A percentile compares a stretch with the other conserved stretches of the same genome.
phyloP scores from a whole-genome alignment of 1,139 yeast genomes.

The Debaryomyces sp. region DNA sequence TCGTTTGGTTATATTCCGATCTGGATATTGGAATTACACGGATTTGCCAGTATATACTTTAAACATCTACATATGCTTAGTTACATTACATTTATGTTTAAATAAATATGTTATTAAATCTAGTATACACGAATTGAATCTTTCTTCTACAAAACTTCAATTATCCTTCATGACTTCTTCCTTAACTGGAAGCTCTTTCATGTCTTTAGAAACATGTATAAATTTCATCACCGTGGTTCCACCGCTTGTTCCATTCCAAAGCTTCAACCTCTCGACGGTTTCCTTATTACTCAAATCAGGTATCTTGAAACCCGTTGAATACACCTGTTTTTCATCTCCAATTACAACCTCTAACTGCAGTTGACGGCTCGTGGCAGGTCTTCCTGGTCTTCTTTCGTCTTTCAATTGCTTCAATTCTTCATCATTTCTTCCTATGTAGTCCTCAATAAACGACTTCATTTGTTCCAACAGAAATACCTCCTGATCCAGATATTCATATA shows the following conservation, averaged over 20 bases:
- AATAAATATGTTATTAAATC: neutral
- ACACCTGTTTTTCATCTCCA: conserved; percentile 63
- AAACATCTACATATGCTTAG: neutral
- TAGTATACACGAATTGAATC: conserved; percentile 4
- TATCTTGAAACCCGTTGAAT: conserved; percentile 66
- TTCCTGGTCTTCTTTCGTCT: conserved; percentile 74
- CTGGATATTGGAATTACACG: neutral
- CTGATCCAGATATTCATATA: conserved; percentile 46
- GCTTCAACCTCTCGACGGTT: conserved; percentile 60
- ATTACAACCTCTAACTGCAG: conserved; percentile 62
- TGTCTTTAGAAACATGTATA: conserved; percentile 35
- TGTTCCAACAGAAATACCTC: conserved; percentile 56
- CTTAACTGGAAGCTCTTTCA: conserved; percentile 29
- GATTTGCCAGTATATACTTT: neutral
- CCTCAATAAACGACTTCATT: conserved; percentile 59
- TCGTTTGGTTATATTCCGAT: neutral
- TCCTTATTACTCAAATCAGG: conserved; percentile 70
- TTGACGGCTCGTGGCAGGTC: conserved; percentile 79
- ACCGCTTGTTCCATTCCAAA: conserved; percentile 85
- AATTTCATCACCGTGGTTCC: conserved; percentile 68
- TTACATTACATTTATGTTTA: neutral
- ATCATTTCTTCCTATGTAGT: conserved; percentile 68
- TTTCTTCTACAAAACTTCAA: neutral
- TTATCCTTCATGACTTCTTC: conserved; percentile 26
- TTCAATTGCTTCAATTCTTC: conserved; percentile 67